Conservation (phyloP, 2,329 filamentous ascomycete species). For the Paecilomyces sp. region DNA sequence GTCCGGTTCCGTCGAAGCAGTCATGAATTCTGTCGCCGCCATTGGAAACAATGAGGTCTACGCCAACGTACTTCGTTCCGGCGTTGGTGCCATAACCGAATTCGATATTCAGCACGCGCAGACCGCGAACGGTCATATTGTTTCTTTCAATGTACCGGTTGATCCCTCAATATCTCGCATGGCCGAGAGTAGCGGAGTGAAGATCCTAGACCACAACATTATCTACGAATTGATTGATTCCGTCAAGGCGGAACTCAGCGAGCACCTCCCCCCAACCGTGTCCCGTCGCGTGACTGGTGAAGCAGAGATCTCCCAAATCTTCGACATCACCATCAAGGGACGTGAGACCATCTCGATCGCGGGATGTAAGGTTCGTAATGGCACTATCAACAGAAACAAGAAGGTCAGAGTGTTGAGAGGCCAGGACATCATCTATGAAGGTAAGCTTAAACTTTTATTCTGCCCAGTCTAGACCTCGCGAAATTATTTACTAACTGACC, state of each 20-base stretch:
- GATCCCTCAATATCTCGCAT: constrained; percentile 60
- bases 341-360: constrained; percentile 68
- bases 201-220: constrained; percentile 72
- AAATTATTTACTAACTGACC: constrained; percentile 4
- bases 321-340: constrained; percentile 73
- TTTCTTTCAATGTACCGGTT: constrained; percentile 77
- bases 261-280: constrained; percentile 60
- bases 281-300: constrained; percentile 72
- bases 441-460: constrained; percentile 47
- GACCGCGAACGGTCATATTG: constrained; percentile 64
- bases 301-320: constrained; percentile 75
- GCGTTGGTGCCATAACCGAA: constrained; percentile 71
- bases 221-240: constrained; percentile 47
- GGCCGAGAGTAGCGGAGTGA: constrained; percentile 65
- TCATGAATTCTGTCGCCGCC: constrained; percentile 66
- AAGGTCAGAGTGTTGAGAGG: constrained; percentile 66
- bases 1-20: constrained; percentile 86
- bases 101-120: constrained; percentile 86
- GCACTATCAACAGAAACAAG: constrained; percentile 56
- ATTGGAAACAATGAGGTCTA: constrained; percentile 80
- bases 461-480: not conserved
- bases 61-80: constrained; percentile 67
- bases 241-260: constrained; percentile 54
- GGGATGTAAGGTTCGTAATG: constrained; percentile 81
- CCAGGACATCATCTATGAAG: constrained; percentile 69